phyloP scores from a whole-genome alignment of 2,329 filamentous ascomycete species.

The Phyllosticta citrichinensis region DNA sequence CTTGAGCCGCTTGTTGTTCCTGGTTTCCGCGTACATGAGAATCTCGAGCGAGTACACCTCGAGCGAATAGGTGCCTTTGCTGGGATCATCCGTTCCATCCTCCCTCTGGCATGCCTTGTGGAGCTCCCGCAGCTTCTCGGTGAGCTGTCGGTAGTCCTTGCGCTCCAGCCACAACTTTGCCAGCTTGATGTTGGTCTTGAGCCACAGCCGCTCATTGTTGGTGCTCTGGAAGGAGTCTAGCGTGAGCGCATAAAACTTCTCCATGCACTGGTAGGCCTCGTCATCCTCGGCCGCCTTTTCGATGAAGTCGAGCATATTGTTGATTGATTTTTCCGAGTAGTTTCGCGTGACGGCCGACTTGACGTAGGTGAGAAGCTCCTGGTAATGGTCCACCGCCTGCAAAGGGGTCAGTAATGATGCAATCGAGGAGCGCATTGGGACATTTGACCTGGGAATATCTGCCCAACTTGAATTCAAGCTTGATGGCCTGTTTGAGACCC shows the following conservation, averaged over 20 bases:
- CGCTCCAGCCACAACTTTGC: conserved; percentile 84
- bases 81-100: conserved; percentile 82
- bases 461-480: conserved; percentile 89
- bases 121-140: conserved; percentile 76
- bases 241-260: conserved; percentile 89
- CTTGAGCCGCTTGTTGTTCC: conserved; percentile 96
- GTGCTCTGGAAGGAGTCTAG: conserved; percentile 92
- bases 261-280: conserved; percentile 71
- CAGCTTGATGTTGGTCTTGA: conserved; percentile 97
- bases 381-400: conserved; percentile 84
- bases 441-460: conserved; percentile 64
- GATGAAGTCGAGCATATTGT: conserved; percentile 97
- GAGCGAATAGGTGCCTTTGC: conserved; percentile 90
- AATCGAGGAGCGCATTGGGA: conserved; percentile 3
- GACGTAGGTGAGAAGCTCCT: conserved; percentile 91
- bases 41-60: conserved; percentile 97
- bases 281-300: conserved; percentile 74
- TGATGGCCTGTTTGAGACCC: conserved; percentile 94
- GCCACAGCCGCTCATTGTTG: conserved; percentile 93
- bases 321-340: conserved; percentile 98
- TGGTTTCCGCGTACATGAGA: conserved; percentile 94
- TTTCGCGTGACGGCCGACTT: conserved; percentile 94
- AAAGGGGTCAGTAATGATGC: conserved; percentile 15
- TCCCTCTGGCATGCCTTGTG: conserved; percentile 80
- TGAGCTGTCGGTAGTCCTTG: conserved; percentile 73